Percentiles rank a stretch among this genome's conserved stretches.
These are phyloP conservation scores for Cryptococcus amylolentus DNA, from an alignment of 1,284 basidiomycete genomes.

Conservation along the genomic window DNA sequence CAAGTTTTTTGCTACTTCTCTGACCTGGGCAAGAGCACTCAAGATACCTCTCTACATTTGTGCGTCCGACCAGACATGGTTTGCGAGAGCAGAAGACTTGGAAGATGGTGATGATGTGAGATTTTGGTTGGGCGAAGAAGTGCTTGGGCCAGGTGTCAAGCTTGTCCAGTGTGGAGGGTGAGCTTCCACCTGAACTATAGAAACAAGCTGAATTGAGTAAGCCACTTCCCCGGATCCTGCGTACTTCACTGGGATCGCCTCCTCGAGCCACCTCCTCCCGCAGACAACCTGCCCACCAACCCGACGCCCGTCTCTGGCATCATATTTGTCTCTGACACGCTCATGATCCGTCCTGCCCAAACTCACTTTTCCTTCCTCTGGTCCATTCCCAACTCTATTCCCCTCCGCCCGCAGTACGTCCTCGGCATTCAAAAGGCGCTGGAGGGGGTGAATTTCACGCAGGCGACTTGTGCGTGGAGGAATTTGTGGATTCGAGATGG, in stretches of 20 bases:
- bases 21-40: slow-evolving; percentile 46
- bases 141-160: slow-evolving; percentile 29
- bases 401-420: slow-evolving; percentile 36
- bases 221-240: slow-evolving; percentile 47
- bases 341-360: slow-evolving; percentile 45
- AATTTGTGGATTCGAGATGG: slow-evolving; percentile 34
- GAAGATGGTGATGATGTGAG: slow-evolving; percentile 23
- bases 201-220: slow-evolving; percentile 4
- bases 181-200: slow-evolving; percentile 8
- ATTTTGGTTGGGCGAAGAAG: slow-evolving; percentile 29
- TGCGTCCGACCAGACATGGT: slow-evolving; percentile 42
- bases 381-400: slow-evolving; percentile 49
- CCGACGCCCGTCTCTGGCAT: slow-evolving; percentile 33
- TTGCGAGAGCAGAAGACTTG: slow-evolving; percentile 31
- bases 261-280: slow-evolving; percentile 27
- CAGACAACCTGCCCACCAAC: slow-evolving; percentile 23
- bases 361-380: slow-evolving; percentile 46
- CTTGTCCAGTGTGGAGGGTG: slow-evolving; percentile 48
- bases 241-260: slow-evolving; percentile 47
- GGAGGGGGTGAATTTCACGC: slow-evolving; percentile 25
- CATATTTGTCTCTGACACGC: slow-evolving; percentile 43
- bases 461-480: slow-evolving; percentile 45
- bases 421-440: slow-evolving; percentile 25
- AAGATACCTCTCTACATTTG: slow-evolving; percentile 42
- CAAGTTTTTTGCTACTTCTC: slow-evolving; percentile 48